Evolutionary conservation across 305 asterid species (phyloP), one percentile per base, ranked within the genome.

Genomic region (Fraxinus dipetala): DNA sequence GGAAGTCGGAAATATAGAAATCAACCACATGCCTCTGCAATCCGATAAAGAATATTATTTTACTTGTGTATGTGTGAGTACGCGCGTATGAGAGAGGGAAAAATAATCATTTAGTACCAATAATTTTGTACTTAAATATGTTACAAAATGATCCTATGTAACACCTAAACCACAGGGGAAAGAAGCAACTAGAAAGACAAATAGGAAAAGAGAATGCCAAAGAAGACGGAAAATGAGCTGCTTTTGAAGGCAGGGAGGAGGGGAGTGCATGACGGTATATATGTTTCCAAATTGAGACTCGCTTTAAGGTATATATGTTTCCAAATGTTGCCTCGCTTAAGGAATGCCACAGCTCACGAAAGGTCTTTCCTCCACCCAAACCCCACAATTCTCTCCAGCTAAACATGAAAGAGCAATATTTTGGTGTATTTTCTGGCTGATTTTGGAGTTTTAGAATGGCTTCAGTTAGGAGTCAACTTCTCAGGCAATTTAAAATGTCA

Each of bases 1-100:
- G 98, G 90, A 89, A 92, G 83, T 93, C 98, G 13, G 98, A 93
- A 35, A 92, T 92, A 76, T 92, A 93, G 87, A 93, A 93, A 85
- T 93, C 98, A 0, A 87, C 94, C 36, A 88, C 98, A 63, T 92
- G 90, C 89, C 94, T 90, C 98, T 93, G 94, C 88, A 85, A 35
- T 79, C 22, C 24, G 11, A 80, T 28, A 76, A 79, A 75, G 22
- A 84, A 43, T 77, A 59, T 16, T 14, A 54, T 18, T 18, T 56
- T 56, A 18, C 67, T 6, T 18, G 30, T 20, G 69, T 18, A n/a
- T 59, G 30, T 22, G 13, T 13, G 4, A 24, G 13, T 10, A 18
- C 11, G 5, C 11, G 0, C 30, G 4, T 7, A 20, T 59, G 69
- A 59, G 30, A 20, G 28, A 22, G 69, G 69, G 69, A 22, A 22